Base-by-base conservation (phyloP, 805 yeast genomes). In the Wickerhamiella slavikovae region DNA sequence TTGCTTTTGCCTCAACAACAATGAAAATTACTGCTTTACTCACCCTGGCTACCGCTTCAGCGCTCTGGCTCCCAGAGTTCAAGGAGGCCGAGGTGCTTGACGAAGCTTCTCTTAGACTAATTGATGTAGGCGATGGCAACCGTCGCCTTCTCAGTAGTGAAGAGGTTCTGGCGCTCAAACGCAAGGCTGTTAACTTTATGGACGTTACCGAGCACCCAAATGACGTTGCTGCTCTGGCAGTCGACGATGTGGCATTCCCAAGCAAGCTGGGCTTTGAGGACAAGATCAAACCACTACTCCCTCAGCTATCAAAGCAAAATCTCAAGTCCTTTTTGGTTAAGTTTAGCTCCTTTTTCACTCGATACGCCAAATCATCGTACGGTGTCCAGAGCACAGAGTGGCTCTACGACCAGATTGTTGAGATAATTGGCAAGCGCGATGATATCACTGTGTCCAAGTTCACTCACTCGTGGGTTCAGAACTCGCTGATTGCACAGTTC, bases 381-480 rank as follows among this genome's bases (percentile, higher is more conserved):
- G 95, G 94, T 0, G 49, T 58, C 11, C 66, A 74, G 35, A 66
- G 80, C 41, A 70, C 91, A 5, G 44, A 60, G 29, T 79, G 92
- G 89, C 55, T 82, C 29, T 55, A 55, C 36, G 59, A 58, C 10
- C 58, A 59, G 29, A 53, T 78, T 19, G 17, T 27, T 19, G 45
- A 39, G 5, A 32, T 58, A 20, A 44, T 55, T 4, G 42, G 49
- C 12, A 38, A 51, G 31, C 41, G 53, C 15, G 47, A 54, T 13
- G 53, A 58, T 13, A 50, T 68, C 23, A 49, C 52, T 0, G 60
- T 72, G 14, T 41, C 49, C 21, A 62, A 64, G 31, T 55, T 77
- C 35, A 52, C 62, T 16, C 94, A 83, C 48, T 42, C 58, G 3
- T 83, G 93, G 93, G 59, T 56, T 37, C 95, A 83, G 51, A 71